Evolutionary conservation across 495 filamentous ascomycete genomes (phyloP), one percentile per base, ranked within the genome.

Genomic region (Trichoderma asperelloides): DNA sequence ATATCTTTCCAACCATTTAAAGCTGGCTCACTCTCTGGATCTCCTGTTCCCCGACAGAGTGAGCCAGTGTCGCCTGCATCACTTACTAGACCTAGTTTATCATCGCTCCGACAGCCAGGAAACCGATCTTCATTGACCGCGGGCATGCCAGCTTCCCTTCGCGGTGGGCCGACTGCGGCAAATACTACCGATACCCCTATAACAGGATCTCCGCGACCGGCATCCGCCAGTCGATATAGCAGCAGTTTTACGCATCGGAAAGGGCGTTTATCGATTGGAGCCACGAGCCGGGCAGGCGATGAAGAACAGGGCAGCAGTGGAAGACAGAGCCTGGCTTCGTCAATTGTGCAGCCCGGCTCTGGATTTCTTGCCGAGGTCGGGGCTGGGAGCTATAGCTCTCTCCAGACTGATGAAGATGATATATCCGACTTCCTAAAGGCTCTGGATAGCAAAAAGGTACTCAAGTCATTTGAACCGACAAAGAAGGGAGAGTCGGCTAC

Each of bases 1-100:
- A 85, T 96, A 18, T 96, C 93, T 2, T 96, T 97, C 73, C 90
- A 93, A 73, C 80, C 94, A 1, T 98, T 98, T 78, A 98, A 98
- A 78, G 91, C 93, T 8, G 91, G 93, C 11, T 93, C 94, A 23
- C 82, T 98, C 21, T 96, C 93, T 18, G 90, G 90, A n/a, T 98
- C 94, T 12, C 95, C 95, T 9, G 85, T 74, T 23, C 70, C 70
- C 16, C 74, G 79, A 40, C 55, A 69, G 6, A 77, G 75, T 2
- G 75, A 79, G 25, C 72, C 73, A 55, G 79, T 81, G 51, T 70
- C 74, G 27, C 79, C 80, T 7, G 71, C 78, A 18, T 94, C 85
- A 2, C 72, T 87, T 8, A 74, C 75, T 2, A 76, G 82, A 25
- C 71, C 85, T 3, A 77, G 81, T 1, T 74, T 85, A 21, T 82